phyloP scores from a whole-genome alignment of 1,139 yeast genomes.

The Kluyveromyces sp. region DNA sequence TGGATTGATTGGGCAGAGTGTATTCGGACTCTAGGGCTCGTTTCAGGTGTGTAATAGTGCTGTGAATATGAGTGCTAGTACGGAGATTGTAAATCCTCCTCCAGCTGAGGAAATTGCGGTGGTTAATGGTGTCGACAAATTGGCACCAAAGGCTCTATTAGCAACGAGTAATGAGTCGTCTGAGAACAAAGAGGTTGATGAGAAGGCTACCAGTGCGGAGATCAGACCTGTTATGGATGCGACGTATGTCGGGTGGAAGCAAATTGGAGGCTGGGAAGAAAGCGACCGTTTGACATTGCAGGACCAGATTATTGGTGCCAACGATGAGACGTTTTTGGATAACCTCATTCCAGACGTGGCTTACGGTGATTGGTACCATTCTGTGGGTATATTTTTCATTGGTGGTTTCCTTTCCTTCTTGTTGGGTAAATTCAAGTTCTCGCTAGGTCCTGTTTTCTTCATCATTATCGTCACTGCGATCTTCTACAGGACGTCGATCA shows the following conservation, averaged over 20 bases:
- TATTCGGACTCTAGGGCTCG: no score
- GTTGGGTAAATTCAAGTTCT: conserved; percentile 68
- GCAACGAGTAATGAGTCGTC: conserved; percentile 14
- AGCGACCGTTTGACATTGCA: conserved; percentile 56
- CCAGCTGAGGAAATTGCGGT: conserved; percentile 12
- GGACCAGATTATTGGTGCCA: conserved; percentile 63
- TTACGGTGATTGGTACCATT: conserved; percentile 96
- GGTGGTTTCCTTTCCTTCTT: conserved; percentile 71
- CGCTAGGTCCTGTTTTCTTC: conserved; percentile 74
- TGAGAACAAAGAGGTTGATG: conserved; percentile 33
- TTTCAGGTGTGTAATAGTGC: no score
- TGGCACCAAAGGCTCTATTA: conserved; percentile 9
- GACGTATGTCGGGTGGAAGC: conserved; percentile 85
- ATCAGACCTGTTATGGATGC: conserved; percentile 50
- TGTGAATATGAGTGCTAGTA: background rate
- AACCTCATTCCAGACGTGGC: conserved; percentile 59
- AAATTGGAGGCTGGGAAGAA: conserved; percentile 80
- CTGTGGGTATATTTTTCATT: conserved; percentile 56
- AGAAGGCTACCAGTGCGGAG: conserved; percentile 7
- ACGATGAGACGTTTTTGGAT: conserved; percentile 63
- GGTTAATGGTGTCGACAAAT: conserved; percentile 12
- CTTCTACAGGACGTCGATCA: conserved; percentile 74
- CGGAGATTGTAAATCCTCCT: conserved; percentile 7
- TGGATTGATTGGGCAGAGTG: no score
- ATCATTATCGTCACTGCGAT: conserved; percentile 53